Percentiles rank a stretch among this genome's conserved stretches.
These are phyloP conservation scores for Syzygium oleosum DNA, from an alignment of 345 rosid genomes.

Conservation along the genomic window DNA sequence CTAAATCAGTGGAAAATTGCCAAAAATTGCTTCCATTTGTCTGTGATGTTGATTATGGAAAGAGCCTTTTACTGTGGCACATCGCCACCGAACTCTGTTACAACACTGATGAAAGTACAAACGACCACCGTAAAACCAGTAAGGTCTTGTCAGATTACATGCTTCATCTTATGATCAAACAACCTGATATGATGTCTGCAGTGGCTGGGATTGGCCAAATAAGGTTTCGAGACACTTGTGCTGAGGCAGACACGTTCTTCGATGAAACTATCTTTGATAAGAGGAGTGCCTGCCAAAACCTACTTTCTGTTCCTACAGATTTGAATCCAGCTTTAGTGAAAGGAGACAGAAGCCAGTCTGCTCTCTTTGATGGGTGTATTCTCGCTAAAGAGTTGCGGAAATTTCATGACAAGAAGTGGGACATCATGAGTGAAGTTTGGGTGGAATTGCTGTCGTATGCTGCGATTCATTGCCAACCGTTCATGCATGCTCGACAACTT, in stretches of 20 bases:
- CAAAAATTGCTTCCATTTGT: background rate
- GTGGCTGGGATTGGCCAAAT: too few species aligned
- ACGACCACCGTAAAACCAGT: background rate
- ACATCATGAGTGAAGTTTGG: conserved; percentile 14
- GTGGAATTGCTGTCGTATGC: conserved; percentile 11
- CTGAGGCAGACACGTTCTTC: background rate
- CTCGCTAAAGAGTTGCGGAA: background rate
- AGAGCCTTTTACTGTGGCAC: conserved; percentile 20
- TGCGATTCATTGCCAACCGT: conserved; percentile 8
- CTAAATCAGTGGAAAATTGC: too few species aligned
- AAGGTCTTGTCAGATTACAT: too few species aligned
- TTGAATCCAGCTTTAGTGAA: background rate
- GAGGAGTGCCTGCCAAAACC: background rate
- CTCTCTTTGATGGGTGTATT: background rate
- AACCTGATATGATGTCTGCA: too few species aligned
- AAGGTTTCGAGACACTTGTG: too few species aligned
- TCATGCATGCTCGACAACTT: conserved; percentile 32
- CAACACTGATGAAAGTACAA: background rate
- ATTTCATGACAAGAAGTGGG: background rate
- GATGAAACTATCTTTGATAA: background rate
- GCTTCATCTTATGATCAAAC: too few species aligned
- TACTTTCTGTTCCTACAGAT: background rate
- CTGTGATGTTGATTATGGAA: conserved; percentile 5
- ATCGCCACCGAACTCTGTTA: conserved; percentile 14
- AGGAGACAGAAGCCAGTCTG: background rate